Conservation (phyloP, 148 eudicot species). For the Camellia lanceoleosa region DNA sequence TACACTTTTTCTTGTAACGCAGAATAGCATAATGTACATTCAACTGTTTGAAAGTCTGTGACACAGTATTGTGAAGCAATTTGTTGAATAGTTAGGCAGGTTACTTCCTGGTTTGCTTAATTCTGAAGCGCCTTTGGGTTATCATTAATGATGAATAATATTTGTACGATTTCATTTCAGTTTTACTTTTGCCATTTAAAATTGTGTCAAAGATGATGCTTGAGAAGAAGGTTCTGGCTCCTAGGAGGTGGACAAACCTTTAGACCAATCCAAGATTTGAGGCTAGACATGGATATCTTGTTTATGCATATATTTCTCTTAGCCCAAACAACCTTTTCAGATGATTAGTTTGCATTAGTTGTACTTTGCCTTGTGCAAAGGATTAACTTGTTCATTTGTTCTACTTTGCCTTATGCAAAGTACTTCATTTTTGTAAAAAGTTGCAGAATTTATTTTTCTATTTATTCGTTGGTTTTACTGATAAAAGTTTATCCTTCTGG, state of each 20-base stretch:
- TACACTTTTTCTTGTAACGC: not conserved
- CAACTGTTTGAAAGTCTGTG: not conserved
- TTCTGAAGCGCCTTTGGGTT: not conserved
- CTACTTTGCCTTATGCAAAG: not conserved
- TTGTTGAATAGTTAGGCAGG: not conserved
- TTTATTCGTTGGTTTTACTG: not conserved
- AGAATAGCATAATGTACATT: not conserved
- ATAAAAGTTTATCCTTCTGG: conserved; percentile 14
- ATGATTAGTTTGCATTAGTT: not conserved
- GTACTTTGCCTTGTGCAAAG: not conserved
- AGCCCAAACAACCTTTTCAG: not conserved
- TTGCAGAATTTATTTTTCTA: not conserved
- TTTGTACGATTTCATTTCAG: not conserved
- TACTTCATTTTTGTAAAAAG: not conserved
- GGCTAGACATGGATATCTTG: not conserved
- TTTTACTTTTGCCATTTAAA: not conserved
- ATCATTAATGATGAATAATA: not conserved
- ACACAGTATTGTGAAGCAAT: not conserved
- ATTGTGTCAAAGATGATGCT: not conserved
- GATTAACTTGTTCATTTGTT: not conserved
- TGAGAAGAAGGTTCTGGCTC: conserved; percentile 2
- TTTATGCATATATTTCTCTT: not conserved
- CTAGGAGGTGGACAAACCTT: not conserved
- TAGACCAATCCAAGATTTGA: not conserved
- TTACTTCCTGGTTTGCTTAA: not conserved